A percentile compares a stretch with the other conserved stretches of the same genome.
Conservation (phyloP, 1,139 yeast species). For the Arxiozyma slooffiae region DNA sequence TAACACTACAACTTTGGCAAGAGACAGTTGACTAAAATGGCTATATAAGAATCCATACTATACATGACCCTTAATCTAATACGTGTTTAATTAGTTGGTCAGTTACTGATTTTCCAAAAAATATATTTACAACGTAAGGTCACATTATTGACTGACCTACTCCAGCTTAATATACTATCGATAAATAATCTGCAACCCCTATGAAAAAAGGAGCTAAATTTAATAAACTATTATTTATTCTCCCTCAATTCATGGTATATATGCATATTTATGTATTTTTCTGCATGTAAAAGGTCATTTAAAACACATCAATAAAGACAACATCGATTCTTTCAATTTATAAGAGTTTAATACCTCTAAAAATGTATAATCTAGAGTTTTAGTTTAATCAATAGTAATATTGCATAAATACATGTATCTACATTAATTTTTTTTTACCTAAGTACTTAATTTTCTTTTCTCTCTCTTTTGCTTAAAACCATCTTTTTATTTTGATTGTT, state of each 20-base stretch:
- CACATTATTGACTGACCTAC: background rate
- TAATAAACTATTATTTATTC: no score
- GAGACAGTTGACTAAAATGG: background rate
- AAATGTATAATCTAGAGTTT: background rate
- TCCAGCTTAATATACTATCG: background rate
- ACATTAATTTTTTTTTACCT: no score
- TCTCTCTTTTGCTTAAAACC: background rate
- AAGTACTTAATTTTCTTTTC: no score
- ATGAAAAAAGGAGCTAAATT: background rate
- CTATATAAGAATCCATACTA: background rate
- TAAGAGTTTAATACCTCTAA: no score
- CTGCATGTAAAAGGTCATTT: background rate
- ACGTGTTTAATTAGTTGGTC: background rate
- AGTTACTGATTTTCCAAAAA: background rate
- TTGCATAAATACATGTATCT: no score
- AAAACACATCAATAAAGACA: no score
- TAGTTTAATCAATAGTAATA: background rate
- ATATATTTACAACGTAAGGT: no score
- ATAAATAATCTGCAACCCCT: background rate
- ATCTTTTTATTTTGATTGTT: background rate
- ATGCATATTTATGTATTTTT: no score
- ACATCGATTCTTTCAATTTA: no score
- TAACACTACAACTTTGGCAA: conserved; percentile 58
- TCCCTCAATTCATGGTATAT: background rate
- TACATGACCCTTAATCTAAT: background rate